phyloP scores from a whole-genome alignment of 768 basidiomycete species.

The Termitomyces sp. region DNA sequence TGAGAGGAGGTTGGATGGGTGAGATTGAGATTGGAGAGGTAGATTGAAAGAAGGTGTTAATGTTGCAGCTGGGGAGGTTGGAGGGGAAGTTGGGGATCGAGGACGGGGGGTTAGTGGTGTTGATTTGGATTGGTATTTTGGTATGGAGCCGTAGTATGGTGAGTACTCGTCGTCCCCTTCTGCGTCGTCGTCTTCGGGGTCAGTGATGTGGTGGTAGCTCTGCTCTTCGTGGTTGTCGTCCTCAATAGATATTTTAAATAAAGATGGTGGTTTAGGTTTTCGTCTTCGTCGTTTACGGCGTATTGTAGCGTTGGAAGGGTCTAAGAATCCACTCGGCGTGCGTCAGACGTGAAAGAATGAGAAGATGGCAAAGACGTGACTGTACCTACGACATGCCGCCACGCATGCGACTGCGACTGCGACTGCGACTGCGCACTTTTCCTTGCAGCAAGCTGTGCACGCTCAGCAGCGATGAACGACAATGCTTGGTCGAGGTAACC shows the following conservation, averaged over 20 bases:
- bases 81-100: not conserved
- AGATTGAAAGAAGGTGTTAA: not conserved
- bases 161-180: slow-evolving; percentile 4
- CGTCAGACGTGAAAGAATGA: not conserved
- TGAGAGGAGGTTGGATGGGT: not conserved
- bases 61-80: not conserved
- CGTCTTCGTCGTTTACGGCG: slow-evolving; percentile 34
- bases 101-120: slow-evolving; percentile 12
- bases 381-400: slow-evolving; percentile 36
- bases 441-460: slow-evolving; percentile 53
- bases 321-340: slow-evolving; percentile 21
- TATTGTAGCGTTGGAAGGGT: slow-evolving; percentile 13
- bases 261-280: not conserved
- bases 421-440: slow-evolving; percentile 27
- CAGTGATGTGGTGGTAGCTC: not conserved
- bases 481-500: slow-evolving; percentile 73
- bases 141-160: slow-evolving; percentile 5
- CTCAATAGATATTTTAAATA: not conserved
- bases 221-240: not conserved
- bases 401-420: slow-evolving; percentile 24
- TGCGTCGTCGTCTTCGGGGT: not conserved
- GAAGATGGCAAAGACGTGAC: slow-evolving; percentile 14
- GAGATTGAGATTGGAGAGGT: slow-evolving; percentile 27
- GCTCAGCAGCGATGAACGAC: slow-evolving; percentile 71
- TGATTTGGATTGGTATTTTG: slow-evolving; percentile 13